Conservation (phyloP, 169 alveolate genomes). For the Plasmodium malariae region DNA sequence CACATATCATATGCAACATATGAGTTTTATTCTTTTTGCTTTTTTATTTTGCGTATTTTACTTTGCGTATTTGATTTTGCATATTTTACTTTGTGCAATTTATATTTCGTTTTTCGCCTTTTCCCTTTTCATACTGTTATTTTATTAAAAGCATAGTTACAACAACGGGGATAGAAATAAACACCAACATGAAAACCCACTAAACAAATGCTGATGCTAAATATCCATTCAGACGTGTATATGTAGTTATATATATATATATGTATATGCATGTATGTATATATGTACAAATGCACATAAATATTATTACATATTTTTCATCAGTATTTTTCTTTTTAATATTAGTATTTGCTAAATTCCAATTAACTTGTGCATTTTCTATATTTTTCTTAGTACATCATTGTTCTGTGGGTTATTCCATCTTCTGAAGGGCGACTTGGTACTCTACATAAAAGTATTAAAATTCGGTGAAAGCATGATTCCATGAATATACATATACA, state of each 20-base stretch:
- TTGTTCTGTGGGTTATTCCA: constrained; percentile 73
- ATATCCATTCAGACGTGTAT: not conserved
- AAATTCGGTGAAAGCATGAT: not conserved
- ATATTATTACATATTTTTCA: not conserved
- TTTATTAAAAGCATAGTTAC: too few species aligned
- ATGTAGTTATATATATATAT: not conserved
- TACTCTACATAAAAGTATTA: constrained; percentile 13
- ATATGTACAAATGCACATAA: constrained; percentile 12
- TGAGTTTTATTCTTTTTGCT: too few species aligned
- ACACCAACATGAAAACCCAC: too few species aligned
- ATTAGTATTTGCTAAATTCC: not conserved
- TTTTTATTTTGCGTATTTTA: too few species aligned
- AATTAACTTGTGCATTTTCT: not conserved
- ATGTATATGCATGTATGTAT: not conserved
- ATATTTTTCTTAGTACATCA: constrained; percentile 38
- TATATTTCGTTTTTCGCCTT: too few species aligned
- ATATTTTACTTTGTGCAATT: too few species aligned
- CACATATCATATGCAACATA: constrained; percentile 5
- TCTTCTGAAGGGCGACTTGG: constrained; percentile 55
- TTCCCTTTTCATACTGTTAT: too few species aligned
- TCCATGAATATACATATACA: not conserved
- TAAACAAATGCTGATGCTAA: too few species aligned
- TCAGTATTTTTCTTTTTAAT: constrained; percentile 14
- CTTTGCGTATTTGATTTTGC: too few species aligned
- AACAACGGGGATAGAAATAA: too few species aligned